Evolutionary conservation across 768 basidiomycete species (phyloP).

Genomic region (Lactifluus hygrophoroides): DNA sequence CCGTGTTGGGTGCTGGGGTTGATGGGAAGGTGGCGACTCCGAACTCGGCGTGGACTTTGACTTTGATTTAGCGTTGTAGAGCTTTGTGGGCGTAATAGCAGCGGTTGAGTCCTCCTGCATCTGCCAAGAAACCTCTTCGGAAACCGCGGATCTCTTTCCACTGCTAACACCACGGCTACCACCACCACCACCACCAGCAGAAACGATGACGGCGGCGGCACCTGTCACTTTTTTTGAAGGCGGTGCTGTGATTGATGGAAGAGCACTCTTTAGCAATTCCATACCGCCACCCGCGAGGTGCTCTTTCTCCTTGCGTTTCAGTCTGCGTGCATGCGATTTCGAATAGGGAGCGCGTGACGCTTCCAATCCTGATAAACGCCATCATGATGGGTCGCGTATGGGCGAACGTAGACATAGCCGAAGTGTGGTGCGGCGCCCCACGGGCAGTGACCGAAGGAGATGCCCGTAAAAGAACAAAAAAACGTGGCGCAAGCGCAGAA

Average conservation of each 20-base stretch:
- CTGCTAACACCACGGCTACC: too few relatives aligned
- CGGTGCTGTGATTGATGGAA: constrained; percentile 36
- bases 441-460: not conserved
- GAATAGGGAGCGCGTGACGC: constrained; percentile 49
- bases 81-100: not conserved
- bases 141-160: constrained; percentile 12
- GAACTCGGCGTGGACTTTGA: not conserved
- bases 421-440: not conserved
- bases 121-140: not conserved
- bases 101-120: not conserved
- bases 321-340: constrained; percentile 59
- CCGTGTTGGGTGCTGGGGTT: constrained; percentile 23
- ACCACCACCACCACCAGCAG: too few relatives aligned
- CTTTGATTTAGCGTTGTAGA: not conserved
- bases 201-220: not conserved
- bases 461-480: not conserved
- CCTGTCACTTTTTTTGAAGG: not conserved
- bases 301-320: constrained; percentile 57
- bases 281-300: constrained; percentile 31
- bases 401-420: too few relatives aligned
- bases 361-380: constrained; percentile 36
- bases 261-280: constrained; percentile 35
- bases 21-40: not conserved
- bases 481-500: not conserved
- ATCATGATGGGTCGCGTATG: not conserved